These are phyloP conservation scores for Boletus rubropictus DNA, from an alignment of 768 basidiomycete species.

Conservation along the genomic window DNA sequence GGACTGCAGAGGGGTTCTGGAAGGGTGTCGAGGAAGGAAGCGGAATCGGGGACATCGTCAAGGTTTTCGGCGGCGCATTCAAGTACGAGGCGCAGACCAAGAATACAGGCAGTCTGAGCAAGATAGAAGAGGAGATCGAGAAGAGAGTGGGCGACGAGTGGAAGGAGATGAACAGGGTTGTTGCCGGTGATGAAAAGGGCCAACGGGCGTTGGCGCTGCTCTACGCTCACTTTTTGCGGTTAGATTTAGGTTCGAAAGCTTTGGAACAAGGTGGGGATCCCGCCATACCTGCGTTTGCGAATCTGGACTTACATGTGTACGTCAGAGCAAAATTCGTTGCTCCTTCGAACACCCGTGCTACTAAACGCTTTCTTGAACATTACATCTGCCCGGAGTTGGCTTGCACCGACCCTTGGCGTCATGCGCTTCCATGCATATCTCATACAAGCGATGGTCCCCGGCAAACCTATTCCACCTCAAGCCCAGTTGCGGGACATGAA, in stretches of 20 bases:
- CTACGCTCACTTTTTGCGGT: conserved; percentile 79
- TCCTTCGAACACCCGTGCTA: conserved; percentile 67
- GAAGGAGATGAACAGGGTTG: conserved; percentile 42
- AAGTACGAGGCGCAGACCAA: conserved; percentile 46
- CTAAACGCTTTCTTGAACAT: conserved; percentile 80
- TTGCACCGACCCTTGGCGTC: conserved; percentile 66
- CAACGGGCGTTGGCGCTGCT: conserved; percentile 62
- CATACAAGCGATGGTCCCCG: conserved; percentile 74
- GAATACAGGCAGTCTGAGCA: conserved; percentile 37
- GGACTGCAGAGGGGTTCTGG: conserved; percentile 85
- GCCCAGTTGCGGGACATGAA: conserved; percentile 51
- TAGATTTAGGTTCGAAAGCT: conserved; percentile 44
- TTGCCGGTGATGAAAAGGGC: conserved; percentile 33
- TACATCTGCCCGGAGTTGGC: conserved; percentile 83
- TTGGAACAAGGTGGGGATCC: conserved; percentile 56
- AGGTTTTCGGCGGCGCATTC: conserved; percentile 61
- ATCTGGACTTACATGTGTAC: neutral
- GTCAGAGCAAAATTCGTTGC: conserved; percentile 63
- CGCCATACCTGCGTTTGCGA: neutral
- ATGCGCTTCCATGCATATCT: conserved; percentile 83
- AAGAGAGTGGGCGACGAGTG: conserved; percentile 48
- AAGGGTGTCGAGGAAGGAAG: conserved; percentile 78
- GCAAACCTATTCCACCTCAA: conserved; percentile 40
- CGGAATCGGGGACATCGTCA: conserved; percentile 63
- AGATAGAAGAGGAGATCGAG: conserved; percentile 48